Evolutionary conservation across 371 early-diverging fungal genomes (phyloP).

Genomic region (Mucor irregularis): DNA sequence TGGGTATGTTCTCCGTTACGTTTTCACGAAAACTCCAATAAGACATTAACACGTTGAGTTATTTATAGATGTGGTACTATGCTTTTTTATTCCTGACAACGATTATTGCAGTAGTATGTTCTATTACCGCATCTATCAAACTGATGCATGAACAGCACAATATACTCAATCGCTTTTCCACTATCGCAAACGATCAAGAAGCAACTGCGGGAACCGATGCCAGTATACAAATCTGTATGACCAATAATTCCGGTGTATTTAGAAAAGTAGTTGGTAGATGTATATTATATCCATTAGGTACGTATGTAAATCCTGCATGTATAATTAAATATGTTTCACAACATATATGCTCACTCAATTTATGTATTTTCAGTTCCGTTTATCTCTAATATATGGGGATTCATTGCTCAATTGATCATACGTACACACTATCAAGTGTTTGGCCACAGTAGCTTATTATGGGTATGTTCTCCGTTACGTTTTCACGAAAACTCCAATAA

Average conservation of each 20-base stretch:
- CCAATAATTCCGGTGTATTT: conserved; percentile 10
- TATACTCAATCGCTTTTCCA: not conserved
- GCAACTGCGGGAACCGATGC: not conserved
- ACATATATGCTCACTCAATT: not conserved
- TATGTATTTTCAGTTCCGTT: conserved; percentile 28
- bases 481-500: not conserved
- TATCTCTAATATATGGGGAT: conserved; percentile 24
- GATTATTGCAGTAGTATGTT: conserved; percentile 17
- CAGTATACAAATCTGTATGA: not conserved
- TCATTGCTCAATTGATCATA: conserved; percentile 24
- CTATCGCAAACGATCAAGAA: not conserved
- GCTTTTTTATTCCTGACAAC: conserved; percentile 19
- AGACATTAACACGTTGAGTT: too few relatives aligned
- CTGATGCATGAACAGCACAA: conserved; percentile 14
- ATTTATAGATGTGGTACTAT: conserved; percentile 35
- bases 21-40: not conserved
- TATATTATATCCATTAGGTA: conserved; percentile 33
- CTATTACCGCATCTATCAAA: conserved; percentile 19
- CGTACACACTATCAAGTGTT: conserved; percentile 14
- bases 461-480: conserved; percentile 19
- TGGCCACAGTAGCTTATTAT: conserved; percentile 11
- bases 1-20: conserved; percentile 23
- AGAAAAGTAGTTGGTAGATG: conserved; percentile 25
- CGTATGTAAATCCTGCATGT: not conserved
- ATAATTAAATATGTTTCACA: not conserved